Base-by-base conservation (phyloP, 2,329 filamentous ascomycete species). In the Fusarium sp. region DNA sequence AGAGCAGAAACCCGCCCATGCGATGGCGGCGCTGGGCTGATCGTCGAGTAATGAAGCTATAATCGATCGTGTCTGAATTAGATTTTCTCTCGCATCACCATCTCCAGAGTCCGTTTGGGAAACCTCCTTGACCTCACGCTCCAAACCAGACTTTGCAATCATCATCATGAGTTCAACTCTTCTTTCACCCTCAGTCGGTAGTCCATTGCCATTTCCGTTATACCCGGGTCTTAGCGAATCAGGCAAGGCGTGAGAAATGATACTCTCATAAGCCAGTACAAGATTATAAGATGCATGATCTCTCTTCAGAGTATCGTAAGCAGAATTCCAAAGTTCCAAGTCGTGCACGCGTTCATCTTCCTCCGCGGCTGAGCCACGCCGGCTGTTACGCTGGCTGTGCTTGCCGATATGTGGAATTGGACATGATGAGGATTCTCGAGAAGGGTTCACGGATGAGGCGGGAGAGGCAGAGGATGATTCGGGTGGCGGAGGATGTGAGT, bases 1-100 rank as follows among this genome's bases (percentile, higher is more conserved):
- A 21, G 77, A 79, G 63, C 78, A 80, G 28, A 81, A 71, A 14
- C 79, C 79, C 6, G 78, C 72, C 79, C 78, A 81, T 25, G 79
- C 78, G 6, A 80, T 63, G 11, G 76, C 74, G 9, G 77, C 71
- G 6, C 76, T 74, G 7, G 75, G 72, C 45, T 79, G 76, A 2
- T 69, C 66, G 6, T 71, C 56, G 46, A 76, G 58, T 13, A 77
- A 41, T 16, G 59, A 63, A 49, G 74, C 73, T n/a, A 80, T 72
- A 2, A 68, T 73, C 6, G 71, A 64, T 28, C 76, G 76, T 20
- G 75, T 72, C 7, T 70, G 61, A 4, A 77, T 71, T 8, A 81
- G 59, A 43, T 78, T 69, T 16, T 68, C 59, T 8, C 76, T 72
- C 4, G 78, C 75, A 30, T 71, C 54, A 14, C 76, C 74, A 46